A percentile compares a stretch with the other conserved stretches of the same genome.
Evolutionary conservation across 768 basidiomycete species (phyloP).

Genomic region (Baorangia bicolor): DNA sequence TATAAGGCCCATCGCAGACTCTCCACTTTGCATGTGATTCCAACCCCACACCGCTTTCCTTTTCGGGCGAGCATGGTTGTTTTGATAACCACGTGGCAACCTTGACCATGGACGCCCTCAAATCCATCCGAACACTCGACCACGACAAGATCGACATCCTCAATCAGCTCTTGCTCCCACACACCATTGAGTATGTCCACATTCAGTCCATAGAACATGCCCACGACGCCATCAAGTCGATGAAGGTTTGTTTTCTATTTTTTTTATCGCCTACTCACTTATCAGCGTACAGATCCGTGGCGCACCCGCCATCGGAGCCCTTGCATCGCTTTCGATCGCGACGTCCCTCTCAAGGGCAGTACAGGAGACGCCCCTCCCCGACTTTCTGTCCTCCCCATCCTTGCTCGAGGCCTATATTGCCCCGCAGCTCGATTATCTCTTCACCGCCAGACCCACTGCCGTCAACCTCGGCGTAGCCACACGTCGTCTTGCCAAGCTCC

Average conservation of each 20-base stretch:
- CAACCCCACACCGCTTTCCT: conserved; percentile 8
- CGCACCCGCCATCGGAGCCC: conserved; percentile 92
- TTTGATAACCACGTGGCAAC: neutral
- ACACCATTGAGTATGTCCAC: conserved; percentile 61
- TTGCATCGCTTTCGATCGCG: conserved; percentile 80
- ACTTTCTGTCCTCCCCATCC: conserved; percentile 53
- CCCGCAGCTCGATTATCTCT: conserved; percentile 66
- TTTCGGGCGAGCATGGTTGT: conserved; percentile 11
- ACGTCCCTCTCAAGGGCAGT: conserved; percentile 59
- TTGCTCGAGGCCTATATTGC: conserved; percentile 55
- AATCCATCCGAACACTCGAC: conserved; percentile 41
- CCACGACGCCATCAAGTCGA: conserved; percentile 91
- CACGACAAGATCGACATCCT: conserved; percentile 75
- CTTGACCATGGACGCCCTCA: conserved; percentile 24
- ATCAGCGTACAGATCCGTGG: conserved; percentile 65
- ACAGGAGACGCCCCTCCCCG: conserved; percentile 43
- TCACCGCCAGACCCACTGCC: conserved; percentile 90
- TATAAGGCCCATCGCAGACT: conserved; percentile 6
- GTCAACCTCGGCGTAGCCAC: conserved; percentile 92
- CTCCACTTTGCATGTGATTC: conserved; percentile 36
- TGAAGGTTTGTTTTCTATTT: conserved; percentile 66
- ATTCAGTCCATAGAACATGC: conserved; percentile 80
- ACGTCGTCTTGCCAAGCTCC: conserved; percentile 56
- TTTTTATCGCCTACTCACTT: neutral
- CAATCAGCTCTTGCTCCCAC: conserved; percentile 86